These are phyloP conservation scores for Tuber indicum DNA, from an alignment of 495 filamentous ascomycete species.

Conservation along the genomic window DNA sequence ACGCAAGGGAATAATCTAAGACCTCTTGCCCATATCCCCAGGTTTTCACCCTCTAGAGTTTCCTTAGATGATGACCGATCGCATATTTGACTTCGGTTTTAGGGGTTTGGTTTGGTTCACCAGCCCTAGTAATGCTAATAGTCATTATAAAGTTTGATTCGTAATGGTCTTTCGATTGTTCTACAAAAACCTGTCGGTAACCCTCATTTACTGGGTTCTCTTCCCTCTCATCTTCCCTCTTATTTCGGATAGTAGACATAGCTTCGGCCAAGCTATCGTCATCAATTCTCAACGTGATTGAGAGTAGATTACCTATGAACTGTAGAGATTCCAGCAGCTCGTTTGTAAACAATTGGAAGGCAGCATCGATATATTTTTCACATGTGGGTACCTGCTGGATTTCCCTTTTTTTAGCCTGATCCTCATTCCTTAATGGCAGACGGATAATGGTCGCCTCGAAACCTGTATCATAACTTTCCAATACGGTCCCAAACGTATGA, in stretches of 20 bases:
- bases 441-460: constrained; percentile 46
- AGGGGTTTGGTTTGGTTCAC: neutral
- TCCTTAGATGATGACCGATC: constrained; percentile 26
- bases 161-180: constrained; percentile 17
- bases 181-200: constrained; percentile 28
- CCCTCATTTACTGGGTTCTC: constrained; percentile 22
- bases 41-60: constrained; percentile 11
- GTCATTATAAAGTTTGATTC: constrained; percentile 28
- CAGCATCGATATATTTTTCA: constrained; percentile 38
- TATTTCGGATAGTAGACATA: constrained; percentile 22
- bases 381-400: constrained; percentile 40
- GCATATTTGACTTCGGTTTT: constrained; percentile 18
- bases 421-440: constrained; percentile 40
- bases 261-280: constrained; percentile 33
- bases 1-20: constrained; percentile 46
- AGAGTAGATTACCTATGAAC: constrained; percentile 44
- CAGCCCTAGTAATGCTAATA: constrained; percentile 14
- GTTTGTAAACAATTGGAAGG: constrained; percentile 40
- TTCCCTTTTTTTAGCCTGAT: no score
- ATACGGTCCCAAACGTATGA: constrained; percentile 39
- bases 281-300: constrained; percentile 38
- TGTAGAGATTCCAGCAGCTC: constrained; percentile 44
- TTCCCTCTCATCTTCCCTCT: neutral
- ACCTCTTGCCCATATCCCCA: constrained; percentile 43
- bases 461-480: constrained; percentile 15